phyloP scores from a whole-genome alignment of 2,329 filamentous ascomycete genomes.

The Pseudopithomyces maydicus region DNA sequence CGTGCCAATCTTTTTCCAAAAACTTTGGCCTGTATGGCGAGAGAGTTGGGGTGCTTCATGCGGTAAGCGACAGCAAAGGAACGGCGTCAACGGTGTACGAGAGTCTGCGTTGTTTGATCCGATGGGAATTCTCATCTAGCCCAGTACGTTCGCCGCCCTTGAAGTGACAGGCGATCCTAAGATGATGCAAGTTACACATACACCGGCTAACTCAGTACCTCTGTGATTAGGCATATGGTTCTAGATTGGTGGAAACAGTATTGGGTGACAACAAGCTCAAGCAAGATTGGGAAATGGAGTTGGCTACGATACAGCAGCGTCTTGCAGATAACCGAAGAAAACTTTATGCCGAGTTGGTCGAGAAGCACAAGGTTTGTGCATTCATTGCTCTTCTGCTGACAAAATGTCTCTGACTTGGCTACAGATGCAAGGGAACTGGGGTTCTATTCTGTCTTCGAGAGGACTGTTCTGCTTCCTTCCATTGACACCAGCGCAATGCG shows the following conservation, averaged over 20 bases:
- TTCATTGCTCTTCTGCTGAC: not conserved
- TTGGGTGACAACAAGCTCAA: constrained; percentile 15
- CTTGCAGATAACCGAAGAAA: constrained; percentile 13
- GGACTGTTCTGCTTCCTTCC: constrained; percentile 29
- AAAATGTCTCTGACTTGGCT: not conserved
- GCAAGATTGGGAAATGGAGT: constrained; percentile 17
- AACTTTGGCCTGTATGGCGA: constrained; percentile 48
- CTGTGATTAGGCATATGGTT: constrained; percentile 22
- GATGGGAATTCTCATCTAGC: constrained; percentile 35
- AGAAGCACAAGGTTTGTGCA: constrained; percentile 14
- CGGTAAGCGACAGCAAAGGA: constrained; percentile 19
- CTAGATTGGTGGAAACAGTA: constrained; percentile 29
- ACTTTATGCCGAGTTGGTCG: constrained; percentile 14
- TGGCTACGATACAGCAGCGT: constrained; percentile 19
- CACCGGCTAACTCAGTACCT: no score
- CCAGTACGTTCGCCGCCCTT: constrained; percentile 8
- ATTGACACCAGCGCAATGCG: constrained; percentile 19
- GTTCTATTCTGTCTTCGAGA: constrained; percentile 17
- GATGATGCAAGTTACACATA: no score
- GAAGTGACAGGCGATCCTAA: no score
- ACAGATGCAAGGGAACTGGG: constrained; percentile 27
- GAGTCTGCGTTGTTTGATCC: constrained; percentile 31
- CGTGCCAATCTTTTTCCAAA: constrained; percentile 49
- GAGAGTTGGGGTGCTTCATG: constrained; percentile 39
- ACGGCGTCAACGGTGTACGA: constrained; percentile 28